phyloP scores from a whole-genome alignment of 805 yeast genomes.

The Wickerhamiella kurtzmanii region DNA sequence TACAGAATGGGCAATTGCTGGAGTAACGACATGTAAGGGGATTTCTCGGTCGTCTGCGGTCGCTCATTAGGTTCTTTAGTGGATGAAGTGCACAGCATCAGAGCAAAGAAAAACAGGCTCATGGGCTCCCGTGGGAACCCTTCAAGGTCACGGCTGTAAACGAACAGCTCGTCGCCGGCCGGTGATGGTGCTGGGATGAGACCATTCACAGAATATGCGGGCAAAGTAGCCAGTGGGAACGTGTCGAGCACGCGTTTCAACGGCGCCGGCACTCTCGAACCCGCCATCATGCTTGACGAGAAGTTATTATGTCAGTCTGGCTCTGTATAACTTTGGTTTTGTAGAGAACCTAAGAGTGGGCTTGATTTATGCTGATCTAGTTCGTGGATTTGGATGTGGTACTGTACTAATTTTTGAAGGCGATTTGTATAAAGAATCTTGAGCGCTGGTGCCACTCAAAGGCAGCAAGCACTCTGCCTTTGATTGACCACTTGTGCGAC shows the following conservation, averaged over 20 bases:
- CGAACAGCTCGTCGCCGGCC: slow-evolving; percentile 11
- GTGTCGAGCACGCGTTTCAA: slow-evolving; percentile 22
- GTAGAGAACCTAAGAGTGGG: no score
- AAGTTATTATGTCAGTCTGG: slow-evolving; percentile 4
- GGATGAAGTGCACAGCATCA: slow-evolving; percentile 8
- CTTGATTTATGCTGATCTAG: no score
- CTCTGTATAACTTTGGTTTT: no score
- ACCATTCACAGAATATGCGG: slow-evolving; percentile 3
- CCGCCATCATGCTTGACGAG: neutral
- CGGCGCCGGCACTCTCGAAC: slow-evolving; percentile 20
- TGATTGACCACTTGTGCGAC: no score
- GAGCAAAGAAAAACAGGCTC: slow-evolving; percentile 17
- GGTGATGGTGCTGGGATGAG: no score
- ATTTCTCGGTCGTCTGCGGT: neutral
- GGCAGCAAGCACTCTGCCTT: no score
- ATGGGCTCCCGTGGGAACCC: slow-evolving; percentile 23
- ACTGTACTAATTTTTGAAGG: no score
- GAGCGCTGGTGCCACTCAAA: no score
- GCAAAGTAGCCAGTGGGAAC: slow-evolving; percentile 22
- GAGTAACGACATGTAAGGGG: slow-evolving; percentile 14
- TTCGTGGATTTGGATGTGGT: no score
- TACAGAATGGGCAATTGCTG: slow-evolving; percentile 13
- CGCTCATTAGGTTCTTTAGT: neutral
- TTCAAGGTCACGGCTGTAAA: slow-evolving; percentile 15
- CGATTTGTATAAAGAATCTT: no score